Evolutionary conservation across 192 early-diverging fungal species (phyloP), one percentile per base, ranked within the genome.

Genomic region (Backusella macrospora): DNA sequence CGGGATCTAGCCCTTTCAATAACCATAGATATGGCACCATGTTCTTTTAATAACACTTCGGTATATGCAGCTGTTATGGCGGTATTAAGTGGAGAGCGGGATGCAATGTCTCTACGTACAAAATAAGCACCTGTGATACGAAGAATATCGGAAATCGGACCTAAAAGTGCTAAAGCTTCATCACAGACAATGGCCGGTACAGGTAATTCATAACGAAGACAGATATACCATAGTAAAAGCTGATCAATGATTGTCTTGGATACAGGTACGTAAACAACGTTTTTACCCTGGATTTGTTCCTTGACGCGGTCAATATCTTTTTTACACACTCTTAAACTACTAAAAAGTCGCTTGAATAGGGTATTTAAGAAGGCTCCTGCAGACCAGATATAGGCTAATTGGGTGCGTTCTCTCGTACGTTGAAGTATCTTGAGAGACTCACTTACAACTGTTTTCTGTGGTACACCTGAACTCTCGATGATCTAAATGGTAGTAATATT

Each of bases 331-430:
- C 67, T 70, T 23, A 82, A 29, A 43, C 68, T 73, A 4, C 43
- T 49, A 43, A 82, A 82, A 9, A 82, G 38, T 34, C 64, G 69
- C 42, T 77, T 78, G 39, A 82, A 78, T 39, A 82, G 44, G 0
- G 49, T 26, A 13, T 82, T 71, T 6, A 82, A 59, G 46, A 78
- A 78, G 18, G 73, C 44, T 23, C 76, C 80, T n/a, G 80, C 80
- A 62, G 78, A 82, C 76, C 76, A 82, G 2, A 82, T 71, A 65
- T 82, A 82, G 10, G 76, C 73, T 5, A 78, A n/a, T n/a, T 78
- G 76, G 6, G 80, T 78, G 8, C 80, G 74, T 62, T 82, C 80
- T 34, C 70, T 70, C 76, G 76, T 78, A 13, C 80, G 62, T 44
- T 75, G 72, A 10, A 78, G 42, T 6, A 82, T 48, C 39, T 82